Evolutionary conservation across 1,284 basidiomycete species (phyloP).

Genomic region (Malassezia globosa): DNA sequence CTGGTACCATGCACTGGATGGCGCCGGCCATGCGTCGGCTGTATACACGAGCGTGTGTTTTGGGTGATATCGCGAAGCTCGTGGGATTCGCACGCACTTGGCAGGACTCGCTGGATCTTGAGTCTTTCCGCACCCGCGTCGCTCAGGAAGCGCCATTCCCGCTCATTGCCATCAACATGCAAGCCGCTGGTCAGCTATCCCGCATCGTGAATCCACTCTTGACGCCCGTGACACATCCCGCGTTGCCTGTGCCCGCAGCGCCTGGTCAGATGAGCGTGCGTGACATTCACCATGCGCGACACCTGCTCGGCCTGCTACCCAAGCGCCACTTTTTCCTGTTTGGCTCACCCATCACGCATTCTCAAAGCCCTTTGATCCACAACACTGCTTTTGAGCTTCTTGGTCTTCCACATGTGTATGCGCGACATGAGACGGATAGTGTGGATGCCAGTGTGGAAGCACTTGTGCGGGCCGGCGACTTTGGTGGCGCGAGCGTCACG

Average conservation of each 20-base stretch:
- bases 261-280: slow-evolving; percentile 82
- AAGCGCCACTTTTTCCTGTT: slow-evolving; percentile 69
- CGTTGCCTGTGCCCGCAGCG: slow-evolving; percentile 66
- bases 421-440: slow-evolving; percentile 60
- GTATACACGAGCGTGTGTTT: slow-evolving; percentile 22
- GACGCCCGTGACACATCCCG: slow-evolving; percentile 77
- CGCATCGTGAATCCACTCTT: slow-evolving; percentile 75
- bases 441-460: slow-evolving; percentile 60
- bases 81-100: slow-evolving; percentile 67
- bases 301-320: slow-evolving; percentile 68
- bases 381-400: slow-evolving; percentile 73
- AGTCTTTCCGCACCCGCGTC: slow-evolving; percentile 54
- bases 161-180: slow-evolving; percentile 90
- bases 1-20: slow-evolving; percentile 72
- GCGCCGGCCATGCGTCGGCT: slow-evolving; percentile 54
- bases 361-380: slow-evolving; percentile 83
- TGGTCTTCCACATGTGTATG: slow-evolving; percentile 58
- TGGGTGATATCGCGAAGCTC: slow-evolving; percentile 82
- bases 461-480: slow-evolving; percentile 59
- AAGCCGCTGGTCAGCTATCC: slow-evolving; percentile 65
- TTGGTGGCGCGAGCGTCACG: slow-evolving; percentile 91
- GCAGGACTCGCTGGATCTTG: slow-evolving; percentile 69
- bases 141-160: slow-evolving; percentile 54
- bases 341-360: slow-evolving; percentile 75
- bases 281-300: slow-evolving; percentile 69